Conservation (phyloP, 495 filamentous ascomycete genomes). For the Daldinia concentrica region DNA sequence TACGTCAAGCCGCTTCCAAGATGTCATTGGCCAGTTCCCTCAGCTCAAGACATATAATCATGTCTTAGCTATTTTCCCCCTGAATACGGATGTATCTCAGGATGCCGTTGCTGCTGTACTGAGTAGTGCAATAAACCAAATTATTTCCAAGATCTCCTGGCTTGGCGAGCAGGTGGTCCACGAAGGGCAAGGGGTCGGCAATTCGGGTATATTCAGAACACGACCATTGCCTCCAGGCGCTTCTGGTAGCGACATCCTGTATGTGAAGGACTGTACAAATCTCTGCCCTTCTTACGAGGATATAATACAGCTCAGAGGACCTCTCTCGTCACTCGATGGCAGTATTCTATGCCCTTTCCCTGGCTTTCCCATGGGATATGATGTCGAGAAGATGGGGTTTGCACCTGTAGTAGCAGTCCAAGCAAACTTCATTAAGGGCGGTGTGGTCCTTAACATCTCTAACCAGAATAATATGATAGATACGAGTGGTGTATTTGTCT, state of each 20-base stretch:
- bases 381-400: background rate
- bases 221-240: background rate
- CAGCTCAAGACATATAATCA: background rate
- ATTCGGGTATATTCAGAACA: background rate
- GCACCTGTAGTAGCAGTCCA: background rate
- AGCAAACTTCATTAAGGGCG: background rate
- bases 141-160: background rate
- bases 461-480: background rate
- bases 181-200: background rate
- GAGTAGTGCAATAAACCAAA: background rate
- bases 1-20: background rate
- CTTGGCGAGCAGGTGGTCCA: background rate
- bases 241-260: background rate
- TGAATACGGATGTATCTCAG: background rate
- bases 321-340: background rate
- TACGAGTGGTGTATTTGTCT: background rate
- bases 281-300: background rate
- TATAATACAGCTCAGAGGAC: background rate
- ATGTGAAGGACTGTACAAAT: background rate
- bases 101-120: background rate
- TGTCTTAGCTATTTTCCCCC: background rate
- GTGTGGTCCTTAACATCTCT: background rate
- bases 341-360: background rate
- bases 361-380: background rate
- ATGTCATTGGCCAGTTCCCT: background rate